A percentile compares a stretch with the other conserved stretches of the same genome.
phyloP scores from a whole-genome alignment of 129 eudicot genomes.

The sunflower (Helianthus annuus) region DNA sequence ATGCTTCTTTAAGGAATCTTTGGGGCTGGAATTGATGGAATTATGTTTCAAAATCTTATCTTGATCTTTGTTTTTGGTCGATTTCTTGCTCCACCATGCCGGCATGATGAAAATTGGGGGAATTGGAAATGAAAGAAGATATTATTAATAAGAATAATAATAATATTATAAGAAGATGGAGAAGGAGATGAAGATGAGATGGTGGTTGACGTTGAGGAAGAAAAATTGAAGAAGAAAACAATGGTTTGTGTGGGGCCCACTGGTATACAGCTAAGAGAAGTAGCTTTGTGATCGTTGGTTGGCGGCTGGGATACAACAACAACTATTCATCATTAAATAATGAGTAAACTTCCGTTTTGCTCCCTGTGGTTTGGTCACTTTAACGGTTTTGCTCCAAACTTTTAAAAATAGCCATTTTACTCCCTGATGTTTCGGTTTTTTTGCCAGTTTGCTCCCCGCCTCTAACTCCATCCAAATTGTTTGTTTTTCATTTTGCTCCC shows the following conservation, averaged over 20 bases:
- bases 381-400: no score
- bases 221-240: neutral
- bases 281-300: neutral
- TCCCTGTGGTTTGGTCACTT: no score
- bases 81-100: slow-evolving; percentile 77
- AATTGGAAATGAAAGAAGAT: neutral
- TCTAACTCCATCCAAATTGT: no score
- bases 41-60: slow-evolving; percentile 14
- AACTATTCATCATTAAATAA: no score
- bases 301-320: neutral
- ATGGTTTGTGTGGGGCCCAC: neutral
- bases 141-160: no score
- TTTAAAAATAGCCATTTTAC: no score
- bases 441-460: no score
- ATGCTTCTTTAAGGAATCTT: slow-evolving; percentile 14
- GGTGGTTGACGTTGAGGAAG: neutral
- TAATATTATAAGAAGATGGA: no score
- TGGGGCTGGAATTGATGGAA: neutral
- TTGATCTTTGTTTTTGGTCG: slow-evolving; percentile 54
- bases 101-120: slow-evolving; percentile 49
- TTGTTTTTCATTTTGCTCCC: no score
- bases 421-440: no score
- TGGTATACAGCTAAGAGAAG: neutral
- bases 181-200: neutral
- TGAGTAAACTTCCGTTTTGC: no score